Base-by-base conservation (phyloP, 2,329 filamentous ascomycete species). In the Aspergillus glaucus region DNA sequence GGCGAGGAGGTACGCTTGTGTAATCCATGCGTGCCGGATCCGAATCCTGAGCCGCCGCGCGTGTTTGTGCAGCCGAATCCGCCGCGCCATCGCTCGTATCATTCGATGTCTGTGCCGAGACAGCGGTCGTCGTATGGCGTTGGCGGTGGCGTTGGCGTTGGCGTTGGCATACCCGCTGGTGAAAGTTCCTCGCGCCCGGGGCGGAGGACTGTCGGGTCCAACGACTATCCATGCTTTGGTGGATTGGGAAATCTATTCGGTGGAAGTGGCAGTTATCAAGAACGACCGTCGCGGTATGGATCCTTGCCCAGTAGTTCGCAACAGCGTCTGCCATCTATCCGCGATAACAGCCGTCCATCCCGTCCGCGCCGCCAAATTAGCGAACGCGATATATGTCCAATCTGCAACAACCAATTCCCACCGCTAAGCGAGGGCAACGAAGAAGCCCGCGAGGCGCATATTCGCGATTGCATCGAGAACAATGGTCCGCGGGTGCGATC, bases 1-100 rank as follows among this genome's bases (percentile, higher is more conserved):
- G 84, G 84, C 28, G 82, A 85, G 60, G 79, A 82, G 64, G 84
- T 87, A 32, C 77, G 84, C 51, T 77, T 87, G 8, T 87, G 84
- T 69, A 87, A 87, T 59, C 84, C 84, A 10, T 87, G 84, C 62
- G 84, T 87, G 9, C 84, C 84, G 32, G 84, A 87, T 68, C 84
- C 81, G 15, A 84, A 84, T 53, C 77, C 78, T 32, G 75, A 77
- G 48, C 80, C 79, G 41, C 79, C 79, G 30, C 59, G 63, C 24
- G 60, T 59, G 17, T 73, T 68, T 51, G 48, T 51, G 21, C 47
- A 52, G 24, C 46, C 48, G 10, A 56, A 48, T 14, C 58, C 58
- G 24, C 49, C 54, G 34, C 50, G 54, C 2, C 64, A 63, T 48
- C 58, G 61, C 36, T 46, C 58, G 6, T 59, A 62, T 53, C 62